Evolutionary conservation across 345 rosid species (phyloP), one percentile per base, ranked within the genome.

Genomic region (Psidium friedrichsthalianum): DNA sequence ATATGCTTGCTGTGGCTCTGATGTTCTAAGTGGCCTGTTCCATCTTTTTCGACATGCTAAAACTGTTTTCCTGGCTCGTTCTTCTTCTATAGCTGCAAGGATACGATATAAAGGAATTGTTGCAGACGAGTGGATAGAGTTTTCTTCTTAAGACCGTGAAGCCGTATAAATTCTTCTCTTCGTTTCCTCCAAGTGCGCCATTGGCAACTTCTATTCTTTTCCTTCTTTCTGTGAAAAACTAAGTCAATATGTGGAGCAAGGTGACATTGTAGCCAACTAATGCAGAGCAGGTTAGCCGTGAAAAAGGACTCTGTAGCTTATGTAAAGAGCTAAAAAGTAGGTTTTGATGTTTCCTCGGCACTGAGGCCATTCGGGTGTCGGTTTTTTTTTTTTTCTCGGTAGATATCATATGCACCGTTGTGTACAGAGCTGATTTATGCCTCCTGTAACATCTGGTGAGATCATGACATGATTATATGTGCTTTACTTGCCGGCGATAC

Each of bases 31-130:
- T 40, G n/a, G 86, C 54, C 51, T 40, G 53, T 44, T 54, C 21
- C 18, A 3, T 57, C 54, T 64, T 81, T 9, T 49, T 42, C 18
- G 11, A 44, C 47, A 24, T 25, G 54, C 64, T 55, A n/a, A 27
- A 64, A 57, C 25, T 51, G 55, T 44, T 87, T 74, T 21, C 21
- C 69, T 51, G 89, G 81, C 29, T 85, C 82, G 51, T 83, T 74
- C 85, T 52, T 76, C n/a, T 58, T 44, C 7, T 21, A 51, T 85
- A 97, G 98, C 91, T 93, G 78, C 96, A 94, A 90, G 98, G 99
- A 87, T 94, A 93, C 84, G 98, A 95, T 88, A 93, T 97, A 85
- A 95, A 91, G 92, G 98, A 92, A 85, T 85, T 95, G 84, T 88
- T 97, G 87, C 98, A 94, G 89, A 93, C 92, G 42, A 76, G 90